These are phyloP conservation scores for Nitzschia palea DNA, from an alignment of 108 stramenopile genomes.

Conservation along the genomic window DNA sequence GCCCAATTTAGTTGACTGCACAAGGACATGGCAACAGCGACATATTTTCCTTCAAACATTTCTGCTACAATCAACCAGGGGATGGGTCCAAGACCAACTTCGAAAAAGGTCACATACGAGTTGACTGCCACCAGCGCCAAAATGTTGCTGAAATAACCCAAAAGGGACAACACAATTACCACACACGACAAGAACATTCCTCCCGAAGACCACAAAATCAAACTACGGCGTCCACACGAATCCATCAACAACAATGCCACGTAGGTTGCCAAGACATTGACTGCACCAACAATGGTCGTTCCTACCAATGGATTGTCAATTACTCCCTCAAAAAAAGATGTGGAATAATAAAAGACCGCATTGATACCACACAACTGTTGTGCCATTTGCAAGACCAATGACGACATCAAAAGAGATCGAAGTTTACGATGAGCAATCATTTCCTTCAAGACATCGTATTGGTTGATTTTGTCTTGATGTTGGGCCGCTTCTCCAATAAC, in stretches of 20 bases:
- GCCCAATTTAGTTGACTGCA: conserved; percentile 91
- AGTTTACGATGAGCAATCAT: conserved; percentile 75
- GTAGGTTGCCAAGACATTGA: conserved; percentile 95
- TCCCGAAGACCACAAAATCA: conserved; percentile 86
- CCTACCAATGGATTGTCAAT: conserved; percentile 91
- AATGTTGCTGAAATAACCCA: conserved; percentile 64
- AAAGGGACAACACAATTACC: conserved; percentile 63
- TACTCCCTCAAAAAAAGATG: conserved; percentile 92
- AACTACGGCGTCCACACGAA: conserved; percentile 69
- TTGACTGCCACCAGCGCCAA: conserved; percentile 77
- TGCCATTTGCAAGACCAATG: conserved; percentile 81
- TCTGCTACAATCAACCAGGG: conserved; percentile 95
- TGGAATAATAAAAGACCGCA: conserved; percentile 99
- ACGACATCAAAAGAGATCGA: conserved; percentile 70
- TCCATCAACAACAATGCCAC: conserved; percentile 94
- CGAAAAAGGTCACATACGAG: conserved; percentile 90
- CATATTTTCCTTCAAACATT: conserved; percentile 92
- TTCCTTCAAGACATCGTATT: conserved; percentile 49
- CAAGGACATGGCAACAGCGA: conserved; percentile 81
- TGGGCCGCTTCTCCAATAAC: conserved; percentile 66
- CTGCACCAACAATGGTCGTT: conserved; percentile 86
- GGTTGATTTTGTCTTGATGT: conserved; percentile 37
- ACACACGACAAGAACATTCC: conserved; percentile 82
- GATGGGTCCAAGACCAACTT: conserved; percentile 96
- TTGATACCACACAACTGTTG: conserved; percentile 98